Percentiles rank a stretch among this genome's conserved stretches.
These are phyloP conservation scores for Panellus pusillus DNA, from an alignment of 768 basidiomycete genomes.

Conservation along the genomic window DNA sequence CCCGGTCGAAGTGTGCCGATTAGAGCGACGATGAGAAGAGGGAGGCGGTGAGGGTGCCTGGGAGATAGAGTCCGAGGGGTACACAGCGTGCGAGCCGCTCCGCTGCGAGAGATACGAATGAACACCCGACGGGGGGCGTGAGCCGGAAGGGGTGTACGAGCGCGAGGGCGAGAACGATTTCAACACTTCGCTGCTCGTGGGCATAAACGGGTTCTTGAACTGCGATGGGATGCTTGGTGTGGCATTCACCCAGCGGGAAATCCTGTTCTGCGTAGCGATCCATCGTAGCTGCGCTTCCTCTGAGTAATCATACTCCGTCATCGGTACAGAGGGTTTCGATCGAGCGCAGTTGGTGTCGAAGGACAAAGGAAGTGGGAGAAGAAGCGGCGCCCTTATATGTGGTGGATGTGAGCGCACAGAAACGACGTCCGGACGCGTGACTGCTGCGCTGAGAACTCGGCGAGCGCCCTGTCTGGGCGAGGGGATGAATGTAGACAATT, in stretches of 20 bases:
- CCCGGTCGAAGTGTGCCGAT: not conserved
- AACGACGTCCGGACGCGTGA: too few species aligned
- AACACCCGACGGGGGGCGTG: not conserved
- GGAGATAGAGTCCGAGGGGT: conserved; percentile 3
- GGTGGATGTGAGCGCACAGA: too few species aligned
- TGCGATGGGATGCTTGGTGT: not conserved
- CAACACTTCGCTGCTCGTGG: not conserved
- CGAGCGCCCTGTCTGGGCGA: too few species aligned
- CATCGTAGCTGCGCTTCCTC: conserved; percentile 3
- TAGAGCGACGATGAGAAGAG: not conserved
- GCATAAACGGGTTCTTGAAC: not conserved
- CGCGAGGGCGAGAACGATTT: not conserved
- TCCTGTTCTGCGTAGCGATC: conserved; percentile 6
- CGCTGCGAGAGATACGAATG: not conserved
- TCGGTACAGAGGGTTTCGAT: not conserved
- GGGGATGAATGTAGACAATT: too few species aligned
- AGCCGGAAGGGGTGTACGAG: not conserved
- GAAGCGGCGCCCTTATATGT: too few species aligned
- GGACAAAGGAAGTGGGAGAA: too few species aligned
- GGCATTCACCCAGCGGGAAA: not conserved
- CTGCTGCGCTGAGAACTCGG: too few species aligned
- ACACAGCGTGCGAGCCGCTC: not conserved
- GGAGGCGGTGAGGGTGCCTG: not conserved
- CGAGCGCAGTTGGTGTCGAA: too few species aligned
- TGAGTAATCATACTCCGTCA: conserved; percentile 11